These are phyloP conservation scores for Lodderomyces theae DNA, from an alignment of 1,139 yeast species.

Conservation along the genomic window DNA sequence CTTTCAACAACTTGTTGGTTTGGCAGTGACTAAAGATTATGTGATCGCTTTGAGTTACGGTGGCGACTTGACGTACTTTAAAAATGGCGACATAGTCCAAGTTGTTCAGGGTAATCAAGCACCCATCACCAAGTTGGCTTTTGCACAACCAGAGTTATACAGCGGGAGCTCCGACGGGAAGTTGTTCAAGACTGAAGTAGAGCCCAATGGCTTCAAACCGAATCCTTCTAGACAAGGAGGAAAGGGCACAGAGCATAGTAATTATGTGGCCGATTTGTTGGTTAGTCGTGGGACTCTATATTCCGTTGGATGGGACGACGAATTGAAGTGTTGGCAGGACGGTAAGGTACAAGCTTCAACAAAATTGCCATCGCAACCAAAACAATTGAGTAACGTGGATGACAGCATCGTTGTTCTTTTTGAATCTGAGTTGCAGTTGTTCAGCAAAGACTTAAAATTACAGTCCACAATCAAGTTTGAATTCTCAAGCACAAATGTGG, in stretches of 20 bases:
- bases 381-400: conserved; percentile 37
- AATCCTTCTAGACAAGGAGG: conserved; percentile 14
- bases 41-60: conserved; percentile 67
- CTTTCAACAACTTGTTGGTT: conserved; percentile 77
- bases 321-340: conserved; percentile 48
- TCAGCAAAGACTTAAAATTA: conserved; percentile 23
- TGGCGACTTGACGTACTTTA: conserved; percentile 69
- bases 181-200: conserved; percentile 55
- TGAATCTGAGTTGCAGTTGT: conserved; percentile 44
- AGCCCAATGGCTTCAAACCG: conserved; percentile 26
- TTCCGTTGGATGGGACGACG: conserved; percentile 88
- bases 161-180: conserved; percentile 89
- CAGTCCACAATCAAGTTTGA: conserved; percentile 23
- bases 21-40: conserved; percentile 59
- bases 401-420: conserved; percentile 42
- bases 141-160: conserved; percentile 28
- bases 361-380: conserved; percentile 62
- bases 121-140: conserved; percentile 55
- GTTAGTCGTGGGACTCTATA: conserved; percentile 28
- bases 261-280: conserved; percentile 52
- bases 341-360: conserved; percentile 25
- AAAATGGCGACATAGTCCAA: conserved; percentile 38
- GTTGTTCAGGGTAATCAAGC: conserved; percentile 77
- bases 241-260: conserved; percentile 42
- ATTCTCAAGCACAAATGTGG: conserved; percentile 40